These are phyloP conservation scores for Mychonastes homosphaera DNA, from an alignment of 139 green algal genomes.

Conservation along the genomic window DNA sequence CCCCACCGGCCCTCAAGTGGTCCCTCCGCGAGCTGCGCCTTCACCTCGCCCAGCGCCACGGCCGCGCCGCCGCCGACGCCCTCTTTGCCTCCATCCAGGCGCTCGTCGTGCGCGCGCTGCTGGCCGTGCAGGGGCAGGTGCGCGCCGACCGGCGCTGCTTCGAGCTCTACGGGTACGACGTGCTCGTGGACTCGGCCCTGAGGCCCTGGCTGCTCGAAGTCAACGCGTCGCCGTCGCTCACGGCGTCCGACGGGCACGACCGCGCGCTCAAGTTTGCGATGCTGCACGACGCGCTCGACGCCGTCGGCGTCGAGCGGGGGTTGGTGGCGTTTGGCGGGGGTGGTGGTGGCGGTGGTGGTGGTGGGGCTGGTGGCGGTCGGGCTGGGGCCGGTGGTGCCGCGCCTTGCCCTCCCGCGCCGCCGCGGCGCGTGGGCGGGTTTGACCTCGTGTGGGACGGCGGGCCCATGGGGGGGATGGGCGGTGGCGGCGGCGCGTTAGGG, in stretches of 20 bases:
- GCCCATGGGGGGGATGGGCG: conserved; percentile 30
- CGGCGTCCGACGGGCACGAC: conserved; percentile 42
- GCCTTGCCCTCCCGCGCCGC: too few relatives aligned
- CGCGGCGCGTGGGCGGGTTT: conserved; percentile 64
- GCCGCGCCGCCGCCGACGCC: conserved; percentile 33
- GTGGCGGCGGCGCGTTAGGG: too few relatives aligned
- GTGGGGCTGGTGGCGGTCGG: too few relatives aligned
- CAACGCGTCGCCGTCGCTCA: conserved; percentile 60
- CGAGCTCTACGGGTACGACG: conserved; percentile 62
- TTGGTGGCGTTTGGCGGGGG: too few relatives aligned
- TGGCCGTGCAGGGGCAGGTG: conserved; percentile 58
- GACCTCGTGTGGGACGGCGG: conserved; percentile 65
- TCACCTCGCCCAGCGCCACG: conserved; percentile 42
- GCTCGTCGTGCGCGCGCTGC: conserved; percentile 48
- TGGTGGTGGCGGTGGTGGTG: too few relatives aligned
- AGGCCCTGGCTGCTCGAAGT: conserved; percentile 59
- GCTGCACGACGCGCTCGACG: too few relatives aligned
- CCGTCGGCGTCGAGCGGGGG: too few relatives aligned
- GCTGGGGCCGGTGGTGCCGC: too few relatives aligned
- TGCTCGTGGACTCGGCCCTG: conserved; percentile 58
- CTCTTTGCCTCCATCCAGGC: conserved; percentile 43
- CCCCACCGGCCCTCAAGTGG: conserved; percentile 53
- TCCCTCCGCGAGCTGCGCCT: conserved; percentile 39
- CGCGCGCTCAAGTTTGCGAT: conserved; percentile 58
- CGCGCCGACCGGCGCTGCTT: conserved; percentile 71